Evolutionary conservation across 23 red algal genomes (phyloP), one percentile per base, ranked within the genome.

Genomic region (Gracilaria domingensis): DNA sequence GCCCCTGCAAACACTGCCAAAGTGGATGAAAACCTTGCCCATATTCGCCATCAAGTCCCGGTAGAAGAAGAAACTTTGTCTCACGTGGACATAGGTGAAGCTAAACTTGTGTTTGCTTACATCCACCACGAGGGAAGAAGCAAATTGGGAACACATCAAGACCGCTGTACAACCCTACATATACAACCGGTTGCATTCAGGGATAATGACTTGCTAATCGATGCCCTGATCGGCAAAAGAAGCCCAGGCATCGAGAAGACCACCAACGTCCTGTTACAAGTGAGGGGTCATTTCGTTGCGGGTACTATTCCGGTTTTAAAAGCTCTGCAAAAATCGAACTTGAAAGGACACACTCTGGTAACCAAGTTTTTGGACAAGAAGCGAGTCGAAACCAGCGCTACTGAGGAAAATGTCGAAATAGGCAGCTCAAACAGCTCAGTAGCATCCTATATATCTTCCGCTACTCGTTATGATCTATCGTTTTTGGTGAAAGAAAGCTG

Each of bases 381-480:
- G 26, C 62, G 32, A 13, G 9, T 32, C 24, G 20, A 36, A 21
- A 36, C 26, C 6, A 67, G 33, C 12, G 4, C 24, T 67, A 16
- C 13, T 33, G 7, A 32, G 11, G 7, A 67, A 36, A 25, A 67
- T 4, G 16, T 33, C 26, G 24, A 33, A 33, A 33, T 25, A 1
- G 17, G 26, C 3, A 36, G 33, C 1, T 9, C 62, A 33, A 67
- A 17, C 24, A 14, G 12, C 33, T 2, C 62, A 33, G 2, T 67
- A 29, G 62, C 62, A 18, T 67, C 62, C 24, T 67, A 67, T 67
- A 33, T 67, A 67, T 30, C 62, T 79, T 38, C 74, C 11, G 8
- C 74, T 38, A 79, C 74, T 50, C 48, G 40, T 29, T 79, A 79
- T 24, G 48, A 79, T 29, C 74, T 79, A 49, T 79, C 74, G 9